Evolutionary conservation across 139 green algal species (phyloP), one percentile per base, ranked within the genome.

Genomic region (Limnomonas spitsbergensis): DNA sequence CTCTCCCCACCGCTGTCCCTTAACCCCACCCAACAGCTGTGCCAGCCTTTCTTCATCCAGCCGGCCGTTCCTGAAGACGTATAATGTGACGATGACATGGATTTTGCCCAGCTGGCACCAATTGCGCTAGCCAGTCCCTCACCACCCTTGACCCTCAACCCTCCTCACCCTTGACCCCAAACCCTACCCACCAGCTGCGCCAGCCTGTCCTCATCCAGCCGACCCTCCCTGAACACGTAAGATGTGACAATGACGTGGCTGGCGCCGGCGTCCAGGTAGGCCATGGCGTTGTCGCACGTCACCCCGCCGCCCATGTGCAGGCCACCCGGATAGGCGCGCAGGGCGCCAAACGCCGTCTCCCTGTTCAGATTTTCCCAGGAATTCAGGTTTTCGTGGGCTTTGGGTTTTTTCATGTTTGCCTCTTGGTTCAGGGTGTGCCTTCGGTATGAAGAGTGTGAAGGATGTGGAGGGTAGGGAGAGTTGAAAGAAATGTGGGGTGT

Each of bases 21-120:
- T n/a, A n/a, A n/a, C n/a, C n/a, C n/a, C n/a, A n/a, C n/a, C n/a
- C n/a, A n/a, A n/a, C n/a, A n/a, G n/a, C n/a, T n/a, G n/a, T n/a
- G n/a, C 37, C 3, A 99, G 88, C 35, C 91, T 82, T 2, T 95
- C 90, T 76, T 93, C 78, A 40, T 99, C 90, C 54, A 99, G 81
- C 73, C 73, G 72, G 0, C 95, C 96, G 3, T 97, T 90, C 9
- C 87, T 74, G 78, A 99, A 99, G 29, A 98, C 92, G 72, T 87
- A 96, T 0, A 89, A 95, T 1, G 96, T 99, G 9, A 99, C 96
- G 70, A 99, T 99, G 26, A 99, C 94, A 81, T 98, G 94, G n/a
- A n/a, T n/a, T n/a, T n/a, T n/a, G n/a, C n/a, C n/a, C n/a, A n/a
- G n/a, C n/a, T n/a, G n/a, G n/a, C n/a, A n/a, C n/a, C n/a, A n/a